Conservation (phyloP, 768 basidiomycete species). For the Psilocybe subaeruginosa region DNA sequence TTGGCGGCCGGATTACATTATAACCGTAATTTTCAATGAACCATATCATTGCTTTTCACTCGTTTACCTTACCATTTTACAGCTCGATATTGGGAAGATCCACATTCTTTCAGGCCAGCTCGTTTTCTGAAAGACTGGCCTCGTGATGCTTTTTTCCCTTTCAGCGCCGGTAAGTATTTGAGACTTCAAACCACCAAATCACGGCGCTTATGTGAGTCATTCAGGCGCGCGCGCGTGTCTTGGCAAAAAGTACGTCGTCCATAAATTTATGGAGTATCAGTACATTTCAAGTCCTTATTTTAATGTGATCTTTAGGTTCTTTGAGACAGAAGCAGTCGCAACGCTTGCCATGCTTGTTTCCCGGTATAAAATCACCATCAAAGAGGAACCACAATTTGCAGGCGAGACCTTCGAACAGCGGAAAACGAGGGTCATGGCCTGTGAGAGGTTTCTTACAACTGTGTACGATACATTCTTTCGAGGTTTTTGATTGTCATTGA, state of each 20-base stretch:
- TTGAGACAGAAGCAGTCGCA: conserved; percentile 35
- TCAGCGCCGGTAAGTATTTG: conserved; percentile 40
- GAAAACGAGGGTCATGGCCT: conserved; percentile 41
- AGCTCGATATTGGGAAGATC: conserved; percentile 63
- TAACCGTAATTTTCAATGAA: conserved; percentile 39
- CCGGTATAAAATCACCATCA: conserved; percentile 48
- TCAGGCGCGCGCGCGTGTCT: conserved; percentile 26
- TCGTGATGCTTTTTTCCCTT: conserved; percentile 56
- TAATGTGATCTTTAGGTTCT: conserved; percentile 17
- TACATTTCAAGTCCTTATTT: background rate
- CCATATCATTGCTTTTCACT: too few species aligned
- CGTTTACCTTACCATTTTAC: background rate
- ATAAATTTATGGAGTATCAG: background rate
- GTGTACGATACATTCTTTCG: conserved; percentile 32
- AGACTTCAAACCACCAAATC: background rate
- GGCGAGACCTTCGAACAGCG: conserved; percentile 49
- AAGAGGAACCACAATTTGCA: conserved; percentile 52
- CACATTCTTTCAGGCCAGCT: conserved; percentile 45
- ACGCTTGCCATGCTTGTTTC: conserved; percentile 50
- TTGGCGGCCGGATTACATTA: conserved; percentile 47
- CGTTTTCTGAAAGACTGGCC: conserved; percentile 57
- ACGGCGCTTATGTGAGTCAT: background rate
- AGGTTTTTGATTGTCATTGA: too few species aligned
- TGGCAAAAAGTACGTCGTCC: conserved; percentile 22
- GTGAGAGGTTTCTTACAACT: conserved; percentile 41